These are phyloP conservation scores for Pichia sorboxylosa DNA, from an alignment of 1,139 yeast species.

Conservation along the genomic window DNA sequence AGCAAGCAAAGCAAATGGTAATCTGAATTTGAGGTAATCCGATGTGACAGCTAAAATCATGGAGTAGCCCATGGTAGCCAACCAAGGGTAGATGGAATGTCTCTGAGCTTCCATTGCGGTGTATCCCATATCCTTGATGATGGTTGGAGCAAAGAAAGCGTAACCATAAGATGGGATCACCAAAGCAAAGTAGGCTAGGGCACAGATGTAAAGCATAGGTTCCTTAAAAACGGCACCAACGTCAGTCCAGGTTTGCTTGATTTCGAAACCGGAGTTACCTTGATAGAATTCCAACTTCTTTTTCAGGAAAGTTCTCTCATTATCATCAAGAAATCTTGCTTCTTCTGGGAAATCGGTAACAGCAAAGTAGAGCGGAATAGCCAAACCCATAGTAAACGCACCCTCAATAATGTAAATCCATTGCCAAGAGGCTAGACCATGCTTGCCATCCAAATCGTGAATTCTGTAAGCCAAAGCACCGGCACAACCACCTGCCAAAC, in stretches of 20 bases:
- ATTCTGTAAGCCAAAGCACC: conserved; percentile 65
- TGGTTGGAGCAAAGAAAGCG: conserved; percentile 61
- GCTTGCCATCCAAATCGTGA: conserved; percentile 37
- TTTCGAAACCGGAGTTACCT: conserved; percentile 49
- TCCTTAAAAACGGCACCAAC: conserved; percentile 36
- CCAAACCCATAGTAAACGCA: conserved; percentile 51
- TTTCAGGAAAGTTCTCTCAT: conserved; percentile 40
- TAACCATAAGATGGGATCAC: conserved; percentile 62
- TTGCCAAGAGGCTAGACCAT: conserved; percentile 51
- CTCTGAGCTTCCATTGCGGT: conserved; percentile 54
- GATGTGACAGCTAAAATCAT: conserved; percentile 37
- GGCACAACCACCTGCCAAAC: conserved; percentile 73
- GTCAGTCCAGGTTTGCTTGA: conserved; percentile 34
- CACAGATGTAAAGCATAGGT: conserved; percentile 45
- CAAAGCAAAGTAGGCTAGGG: conserved; percentile 50
- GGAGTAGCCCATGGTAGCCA: conserved; percentile 46
- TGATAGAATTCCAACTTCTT: conserved; percentile 41
- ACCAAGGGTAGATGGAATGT: conserved; percentile 70
- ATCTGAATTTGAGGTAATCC: conserved; percentile 36
- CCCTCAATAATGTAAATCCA: conserved; percentile 74
- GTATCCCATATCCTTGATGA: conserved; percentile 47
- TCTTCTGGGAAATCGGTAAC: conserved; percentile 68
- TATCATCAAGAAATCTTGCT: conserved; percentile 37
- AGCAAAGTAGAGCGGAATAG: conserved; percentile 47
- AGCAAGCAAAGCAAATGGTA: conserved; percentile 36